Percentiles rank a stretch among this genome's conserved stretches.
Evolutionary conservation across 1,139 yeast genomes (phyloP).

Genomic region (Diutina pseudorugosa): DNA sequence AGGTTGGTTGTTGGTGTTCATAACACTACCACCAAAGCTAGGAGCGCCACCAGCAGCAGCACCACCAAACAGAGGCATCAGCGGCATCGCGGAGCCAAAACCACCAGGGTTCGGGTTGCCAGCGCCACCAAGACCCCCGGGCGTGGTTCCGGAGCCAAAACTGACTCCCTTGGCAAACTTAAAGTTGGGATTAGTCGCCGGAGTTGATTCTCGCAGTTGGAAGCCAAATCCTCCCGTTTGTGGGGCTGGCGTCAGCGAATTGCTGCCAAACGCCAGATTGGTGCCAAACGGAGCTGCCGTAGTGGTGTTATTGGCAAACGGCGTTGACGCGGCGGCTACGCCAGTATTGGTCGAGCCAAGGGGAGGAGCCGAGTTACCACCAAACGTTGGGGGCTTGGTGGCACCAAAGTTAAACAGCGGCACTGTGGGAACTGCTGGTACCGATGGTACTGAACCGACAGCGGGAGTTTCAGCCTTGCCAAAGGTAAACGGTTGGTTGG

Average conservation of each 20-base stretch:
- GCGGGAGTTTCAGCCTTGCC: neutral
- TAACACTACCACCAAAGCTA: neutral
- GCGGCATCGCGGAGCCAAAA: neutral
- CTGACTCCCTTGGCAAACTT: slow-evolving; percentile 1
- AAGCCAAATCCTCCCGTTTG: neutral
- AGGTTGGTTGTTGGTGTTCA: neutral
- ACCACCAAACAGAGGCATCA: neutral
- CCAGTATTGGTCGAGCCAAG: neutral
- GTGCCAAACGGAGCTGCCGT: neutral
- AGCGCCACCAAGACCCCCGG: neutral
- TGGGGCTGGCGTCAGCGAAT: slow-evolving; percentile 2
- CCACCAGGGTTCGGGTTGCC: neutral
- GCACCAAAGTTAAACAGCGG: neutral
- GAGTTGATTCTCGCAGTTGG: neutral
- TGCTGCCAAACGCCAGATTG: neutral
- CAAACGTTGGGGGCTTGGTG: neutral
- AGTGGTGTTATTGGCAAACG: neutral
- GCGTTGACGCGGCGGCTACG: neutral
- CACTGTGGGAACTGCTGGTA: neutral
- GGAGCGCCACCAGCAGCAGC: neutral
- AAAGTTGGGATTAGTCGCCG: neutral
- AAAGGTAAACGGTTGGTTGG: neutral
- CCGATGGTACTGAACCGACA: neutral
- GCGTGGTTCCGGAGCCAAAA: neutral
- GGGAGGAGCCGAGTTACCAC: neutral